These are phyloP conservation scores for Arctium lappa DNA, from an alignment of 129 eudicot species.

Conservation along the genomic window DNA sequence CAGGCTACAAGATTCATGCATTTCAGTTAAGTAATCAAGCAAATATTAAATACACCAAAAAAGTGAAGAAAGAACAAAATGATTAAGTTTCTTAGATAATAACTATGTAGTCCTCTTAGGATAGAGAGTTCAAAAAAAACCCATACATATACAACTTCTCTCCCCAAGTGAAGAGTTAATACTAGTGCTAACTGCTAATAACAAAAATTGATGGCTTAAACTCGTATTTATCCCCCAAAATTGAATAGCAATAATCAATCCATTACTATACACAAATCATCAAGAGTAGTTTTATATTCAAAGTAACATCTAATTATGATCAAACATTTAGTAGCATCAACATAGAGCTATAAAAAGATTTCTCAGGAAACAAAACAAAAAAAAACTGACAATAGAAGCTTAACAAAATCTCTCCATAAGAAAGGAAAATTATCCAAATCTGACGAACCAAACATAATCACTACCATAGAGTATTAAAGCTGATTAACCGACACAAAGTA, in stretches of 20 bases:
- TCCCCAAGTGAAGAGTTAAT: background rate
- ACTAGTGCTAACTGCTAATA: background rate
- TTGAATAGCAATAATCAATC: slow-evolving; percentile 3
- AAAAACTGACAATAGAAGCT: background rate
- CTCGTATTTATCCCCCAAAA: background rate
- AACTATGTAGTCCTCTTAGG: background rate
- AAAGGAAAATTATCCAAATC: background rate
- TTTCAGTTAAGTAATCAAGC: background rate
- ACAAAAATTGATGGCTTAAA: background rate
- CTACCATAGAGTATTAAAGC: background rate
- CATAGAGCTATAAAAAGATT: background rate
- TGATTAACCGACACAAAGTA: background rate
- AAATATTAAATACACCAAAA: background rate
- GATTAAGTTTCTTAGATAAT: background rate
- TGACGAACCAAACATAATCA: slow-evolving; percentile 15
- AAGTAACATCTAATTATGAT: background rate
- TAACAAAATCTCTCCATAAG: background rate
- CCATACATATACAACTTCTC: background rate
- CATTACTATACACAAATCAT: background rate
- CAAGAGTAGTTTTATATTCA: background rate
- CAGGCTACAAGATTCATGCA: background rate
- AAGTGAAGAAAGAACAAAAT: background rate
- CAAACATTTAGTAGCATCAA: slow-evolving; percentile 5
- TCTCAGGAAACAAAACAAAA: background rate
- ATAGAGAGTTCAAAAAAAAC: background rate